phyloP scores from a whole-genome alignment of 305 asterid species.

The Fraxinus sp. region DNA sequence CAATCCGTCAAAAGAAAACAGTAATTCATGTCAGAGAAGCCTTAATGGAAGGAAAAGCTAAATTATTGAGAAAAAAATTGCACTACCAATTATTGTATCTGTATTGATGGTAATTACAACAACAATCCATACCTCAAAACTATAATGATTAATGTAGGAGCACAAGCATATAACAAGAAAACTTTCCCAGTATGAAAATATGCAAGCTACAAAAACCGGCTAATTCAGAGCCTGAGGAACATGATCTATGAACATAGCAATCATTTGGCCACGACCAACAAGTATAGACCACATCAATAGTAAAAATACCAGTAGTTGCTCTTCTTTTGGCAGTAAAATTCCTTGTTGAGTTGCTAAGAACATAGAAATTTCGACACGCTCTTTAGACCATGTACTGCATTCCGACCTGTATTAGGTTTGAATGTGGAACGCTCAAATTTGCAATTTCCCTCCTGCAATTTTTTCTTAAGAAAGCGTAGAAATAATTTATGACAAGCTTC shows the following conservation, averaged over 20 bases:
- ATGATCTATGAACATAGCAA: neutral
- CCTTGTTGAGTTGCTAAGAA: slow-evolving; percentile 3
- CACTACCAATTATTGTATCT: neutral
- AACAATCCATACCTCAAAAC: neutral
- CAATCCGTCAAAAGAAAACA: neutral
- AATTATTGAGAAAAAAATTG: neutral
- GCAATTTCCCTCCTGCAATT: slow-evolving; percentile 92
- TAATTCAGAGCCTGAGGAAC: slow-evolving; percentile 2
- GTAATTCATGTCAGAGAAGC: neutral
- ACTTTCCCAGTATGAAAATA: slow-evolving; percentile 17
- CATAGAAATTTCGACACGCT: slow-evolving; percentile 6
- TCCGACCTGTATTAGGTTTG: slow-evolving; percentile 89
- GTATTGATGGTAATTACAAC: neutral
- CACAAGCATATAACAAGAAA: slow-evolving; percentile 14
- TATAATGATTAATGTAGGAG: neutral
- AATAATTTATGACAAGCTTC: slow-evolving; percentile 88
- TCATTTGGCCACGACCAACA: slow-evolving; percentile 3
- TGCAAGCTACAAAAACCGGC: slow-evolving; percentile 29
- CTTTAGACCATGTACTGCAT: slow-evolving; percentile 97
- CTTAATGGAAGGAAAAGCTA: neutral
- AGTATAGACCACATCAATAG: neutral
- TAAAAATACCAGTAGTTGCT: neutral
- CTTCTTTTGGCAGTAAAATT: slow-evolving; percentile 14
- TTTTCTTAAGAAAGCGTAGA: slow-evolving; percentile 89
- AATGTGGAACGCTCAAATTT: slow-evolving; percentile 86